Percentiles rank a stretch among this genome's conserved stretches.
Conservation (phyloP, 768 basidiomycete genomes). For the Trametes elegans region DNA sequence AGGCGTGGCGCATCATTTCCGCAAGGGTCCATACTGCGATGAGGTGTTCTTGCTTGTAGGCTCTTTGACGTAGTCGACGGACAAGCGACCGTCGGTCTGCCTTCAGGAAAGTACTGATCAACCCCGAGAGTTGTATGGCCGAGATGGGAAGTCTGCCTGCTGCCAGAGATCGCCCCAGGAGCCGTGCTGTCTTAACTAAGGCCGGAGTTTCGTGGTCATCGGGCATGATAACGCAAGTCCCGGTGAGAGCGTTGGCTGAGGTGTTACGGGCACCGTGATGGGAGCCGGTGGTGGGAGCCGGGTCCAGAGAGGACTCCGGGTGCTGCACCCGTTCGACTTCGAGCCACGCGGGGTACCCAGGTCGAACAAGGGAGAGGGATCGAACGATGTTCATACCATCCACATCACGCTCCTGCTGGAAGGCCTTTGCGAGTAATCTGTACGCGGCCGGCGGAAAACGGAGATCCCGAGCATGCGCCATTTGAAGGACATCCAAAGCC, state of each 20-base stretch:
- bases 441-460: conserved; percentile 39
- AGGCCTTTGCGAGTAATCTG: not conserved
- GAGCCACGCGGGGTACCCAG: not conserved
- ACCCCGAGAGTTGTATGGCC: conserved; percentile 9
- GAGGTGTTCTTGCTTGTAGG: conserved; percentile 36
- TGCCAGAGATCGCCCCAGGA: not conserved
- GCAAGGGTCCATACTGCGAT: conserved; percentile 26
- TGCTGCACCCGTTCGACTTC: not conserved
- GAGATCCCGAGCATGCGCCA: conserved; percentile 29
- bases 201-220: not conserved
- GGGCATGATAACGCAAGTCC: not conserved
- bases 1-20: conserved; percentile 26
- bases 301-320: no score
- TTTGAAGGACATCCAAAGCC: conserved; percentile 47
- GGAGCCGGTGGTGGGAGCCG: no score
- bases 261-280: no score
- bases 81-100: conserved; percentile 62
- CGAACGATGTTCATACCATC: not conserved
- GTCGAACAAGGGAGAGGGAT: not conserved
- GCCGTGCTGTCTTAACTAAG: not conserved
- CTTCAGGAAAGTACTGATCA: conserved; percentile 18
- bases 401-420: not conserved
- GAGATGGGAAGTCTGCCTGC: not conserved
- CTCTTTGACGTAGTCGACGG: conserved; percentile 59
- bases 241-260: no score